A percentile compares a stretch with the other conserved stretches of the same genome.
Conservation (phyloP, 148 eudicot species). For the Rheum nobile region DNA sequence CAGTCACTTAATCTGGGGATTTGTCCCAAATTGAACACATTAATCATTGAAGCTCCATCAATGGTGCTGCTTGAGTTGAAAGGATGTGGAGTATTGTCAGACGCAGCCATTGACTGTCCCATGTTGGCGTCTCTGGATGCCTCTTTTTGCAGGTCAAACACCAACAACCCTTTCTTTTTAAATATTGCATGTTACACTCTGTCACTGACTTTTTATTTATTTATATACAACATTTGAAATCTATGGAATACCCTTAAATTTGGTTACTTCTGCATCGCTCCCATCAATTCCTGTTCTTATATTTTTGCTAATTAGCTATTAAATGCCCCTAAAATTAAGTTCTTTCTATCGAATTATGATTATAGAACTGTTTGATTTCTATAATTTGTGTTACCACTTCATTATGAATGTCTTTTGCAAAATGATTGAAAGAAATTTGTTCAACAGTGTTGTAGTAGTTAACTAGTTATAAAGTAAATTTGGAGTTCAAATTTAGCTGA, state of each 20-base stretch:
- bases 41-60: constrained; percentile 57
- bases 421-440: background rate
- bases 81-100: constrained; percentile 93
- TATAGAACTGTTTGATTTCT: background rate
- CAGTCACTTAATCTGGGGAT: constrained; percentile 83
- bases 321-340: background rate
- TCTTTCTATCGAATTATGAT: background rate
- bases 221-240: background rate
- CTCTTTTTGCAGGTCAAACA: constrained; percentile 79
- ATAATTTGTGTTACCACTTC: background rate
- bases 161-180: background rate
- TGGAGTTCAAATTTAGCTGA: background rate
- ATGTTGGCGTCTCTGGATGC: constrained; percentile 83
- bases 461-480: too few species aligned
- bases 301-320: background rate
- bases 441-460: background rate
- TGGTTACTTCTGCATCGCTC: background rate
- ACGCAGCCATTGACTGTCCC: constrained; percentile 75
- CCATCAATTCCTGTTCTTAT: background rate
- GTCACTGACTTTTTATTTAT: background rate
- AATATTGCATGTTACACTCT: background rate
- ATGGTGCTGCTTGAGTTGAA: constrained; percentile 90
- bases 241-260: background rate
- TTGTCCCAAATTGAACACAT: constrained; percentile 73
- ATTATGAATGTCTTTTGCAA: background rate